phyloP scores from a whole-genome alignment of 1,284 basidiomycete species.

The Exobasidium cylindrosporum region DNA sequence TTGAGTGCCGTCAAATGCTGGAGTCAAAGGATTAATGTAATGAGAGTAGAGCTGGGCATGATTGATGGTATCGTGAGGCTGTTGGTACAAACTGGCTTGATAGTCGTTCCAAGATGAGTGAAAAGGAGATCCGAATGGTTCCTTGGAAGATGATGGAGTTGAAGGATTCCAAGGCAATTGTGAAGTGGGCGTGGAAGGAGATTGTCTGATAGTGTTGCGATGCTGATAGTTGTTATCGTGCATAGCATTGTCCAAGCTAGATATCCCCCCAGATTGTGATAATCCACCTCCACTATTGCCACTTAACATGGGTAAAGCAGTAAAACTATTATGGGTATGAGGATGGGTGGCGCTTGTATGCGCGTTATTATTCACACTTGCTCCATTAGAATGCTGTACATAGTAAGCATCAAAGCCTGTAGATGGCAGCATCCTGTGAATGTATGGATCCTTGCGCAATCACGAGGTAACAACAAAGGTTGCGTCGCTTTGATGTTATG shows the following conservation, averaged over 20 bases:
- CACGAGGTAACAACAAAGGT: too few relatives aligned
- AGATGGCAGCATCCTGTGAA: slow-evolving; percentile 5
- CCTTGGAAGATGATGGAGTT: background rate
- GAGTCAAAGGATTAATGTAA: background rate
- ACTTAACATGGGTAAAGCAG: background rate
- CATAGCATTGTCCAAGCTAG: too few relatives aligned
- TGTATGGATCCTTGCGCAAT: too few relatives aligned
- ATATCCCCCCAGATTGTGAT: too few relatives aligned
- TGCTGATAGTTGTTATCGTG: background rate
- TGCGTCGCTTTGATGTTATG: too few relatives aligned
- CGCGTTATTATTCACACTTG: background rate
- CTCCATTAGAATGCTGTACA: background rate
- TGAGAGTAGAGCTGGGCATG: background rate
- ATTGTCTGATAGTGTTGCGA: background rate
- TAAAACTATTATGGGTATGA: background rate
- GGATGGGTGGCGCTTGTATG: background rate
- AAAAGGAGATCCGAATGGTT: background rate
- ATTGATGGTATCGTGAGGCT: background rate
- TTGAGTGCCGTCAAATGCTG: background rate
- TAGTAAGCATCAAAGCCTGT: slow-evolving; percentile 1
- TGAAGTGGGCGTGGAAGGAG: slow-evolving; percentile 42
- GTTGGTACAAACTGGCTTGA: background rate
- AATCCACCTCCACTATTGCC: background rate
- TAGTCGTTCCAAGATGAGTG: background rate
- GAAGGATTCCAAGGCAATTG: slow-evolving; percentile 13